These are phyloP conservation scores for Terfezia claveryi DNA, from an alignment of 495 filamentous ascomycete species.

Conservation along the genomic window DNA sequence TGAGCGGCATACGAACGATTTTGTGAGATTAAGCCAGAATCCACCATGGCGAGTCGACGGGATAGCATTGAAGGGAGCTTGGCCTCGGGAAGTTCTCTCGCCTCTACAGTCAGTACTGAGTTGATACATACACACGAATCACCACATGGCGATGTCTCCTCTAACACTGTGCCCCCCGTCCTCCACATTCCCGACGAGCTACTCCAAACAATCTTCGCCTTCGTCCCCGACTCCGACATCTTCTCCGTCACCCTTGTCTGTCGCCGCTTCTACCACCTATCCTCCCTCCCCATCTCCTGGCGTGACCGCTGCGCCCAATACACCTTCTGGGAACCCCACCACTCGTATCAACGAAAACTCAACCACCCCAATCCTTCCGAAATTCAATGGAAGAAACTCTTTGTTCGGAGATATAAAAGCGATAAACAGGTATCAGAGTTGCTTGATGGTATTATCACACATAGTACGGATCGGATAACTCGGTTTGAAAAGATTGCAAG, in stretches of 20 bases:
- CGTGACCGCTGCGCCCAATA: conserved; percentile 48
- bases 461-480: conserved; percentile 43
- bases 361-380: conserved; percentile 22
- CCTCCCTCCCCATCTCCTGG: conserved; percentile 57
- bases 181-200: conserved; percentile 46
- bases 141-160: no score
- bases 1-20: no score
- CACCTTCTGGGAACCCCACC: conserved; percentile 47
- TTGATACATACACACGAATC: no score
- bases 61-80: no score
- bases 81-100: no score
- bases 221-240: conserved; percentile 32
- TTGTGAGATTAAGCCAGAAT: no score
- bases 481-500: conserved; percentile 45
- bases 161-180: no score
- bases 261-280: conserved; percentile 39
- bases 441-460: conserved; percentile 47
- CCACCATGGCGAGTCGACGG: no score
- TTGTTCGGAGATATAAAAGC: conserved; percentile 31
- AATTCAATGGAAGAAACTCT: conserved; percentile 59
- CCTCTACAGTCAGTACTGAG: no score
- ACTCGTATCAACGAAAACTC: conserved; percentile 38
- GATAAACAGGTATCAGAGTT: conserved; percentile 33
- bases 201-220: conserved; percentile 42
- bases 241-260: conserved; percentile 29